Evolutionary conservation across 768 basidiomycete species (phyloP), one percentile per base, ranked within the genome.

Genomic region (Tricholoma flavovirens): DNA sequence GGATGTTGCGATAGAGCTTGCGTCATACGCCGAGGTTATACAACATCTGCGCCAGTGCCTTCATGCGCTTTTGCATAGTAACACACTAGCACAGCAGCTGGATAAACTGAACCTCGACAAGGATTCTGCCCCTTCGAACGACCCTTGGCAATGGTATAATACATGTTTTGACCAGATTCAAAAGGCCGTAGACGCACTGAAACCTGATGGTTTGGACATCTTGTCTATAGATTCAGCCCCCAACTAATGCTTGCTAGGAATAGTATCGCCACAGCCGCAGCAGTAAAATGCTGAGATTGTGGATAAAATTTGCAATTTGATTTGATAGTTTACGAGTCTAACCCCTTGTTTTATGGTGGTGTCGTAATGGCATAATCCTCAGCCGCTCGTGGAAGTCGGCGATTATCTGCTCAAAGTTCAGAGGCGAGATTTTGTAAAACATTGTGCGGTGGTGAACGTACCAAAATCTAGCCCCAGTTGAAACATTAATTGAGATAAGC

Each of bases 151-250:
- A 62, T 88, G 88, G 86, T 86, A 86, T 63, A 74, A 77, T 48
- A 75, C 77, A 10, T 89, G 87, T 65, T 81, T 88, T 61, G 72
- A 75, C 50, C 86, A 89, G 64, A 77, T 88, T 62, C 67, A 73
- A 58, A 81, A 78, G 61, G 67, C 74, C 21, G 69, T 66, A 54
- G 56, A 68, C 43, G 67, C 59, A 48, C 54, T 77, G 46, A 56
- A 59, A 30, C 66, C 61, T 9, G 65, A 64, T 29, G 45, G 45
- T 15, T 46, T 29, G 26, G 26, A 15, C 9, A 17, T 29, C 46
- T 4, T 8, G 5, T 15, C 43, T 45, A 14, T 15, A 22, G 24
- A 48, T 5, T 46, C 17, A 7, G 43, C 43, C 4, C 1, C 15
- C n/a, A 14, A 46, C 45, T 46, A 26, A 15, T 26, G 24, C 24